Percentiles rank a stretch among this genome's conserved stretches.
phyloP scores from a whole-genome alignment of 2,329 filamentous ascomycete genomes.

The Curvularia sp. region DNA sequence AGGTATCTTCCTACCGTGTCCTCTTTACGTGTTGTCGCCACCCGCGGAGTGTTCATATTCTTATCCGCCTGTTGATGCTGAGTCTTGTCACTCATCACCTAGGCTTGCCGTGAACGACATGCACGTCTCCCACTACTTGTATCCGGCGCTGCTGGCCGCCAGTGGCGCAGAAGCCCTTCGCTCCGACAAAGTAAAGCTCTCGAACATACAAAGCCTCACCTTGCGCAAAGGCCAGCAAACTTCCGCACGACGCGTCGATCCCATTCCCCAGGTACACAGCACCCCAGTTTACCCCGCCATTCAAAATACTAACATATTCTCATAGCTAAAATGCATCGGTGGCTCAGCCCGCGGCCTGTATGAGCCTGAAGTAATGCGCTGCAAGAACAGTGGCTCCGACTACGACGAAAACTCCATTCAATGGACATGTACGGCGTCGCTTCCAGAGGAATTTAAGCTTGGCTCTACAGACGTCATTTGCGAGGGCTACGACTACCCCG shows the following conservation, averaged over 20 bases:
- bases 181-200: conserved; percentile 63
- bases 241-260: conserved; percentile 74
- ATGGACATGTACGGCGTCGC: conserved; percentile 81
- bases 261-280: conserved; percentile 67
- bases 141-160: conserved; percentile 42
- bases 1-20: conserved; percentile 34
- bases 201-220: conserved; percentile 78
- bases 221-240: conserved; percentile 74
- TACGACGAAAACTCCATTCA: conserved; percentile 86
- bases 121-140: conserved; percentile 42
- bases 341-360: conserved; percentile 68
- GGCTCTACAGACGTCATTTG: conserved; percentile 90
- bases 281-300: neutral
- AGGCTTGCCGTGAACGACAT: conserved; percentile 27
- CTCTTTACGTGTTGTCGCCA: conserved; percentile 34
- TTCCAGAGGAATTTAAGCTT: conserved; percentile 72
- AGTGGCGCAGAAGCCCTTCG: conserved; percentile 43
- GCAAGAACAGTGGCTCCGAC: conserved; percentile 81
- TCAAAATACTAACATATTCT: conserved; percentile 16
- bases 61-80: neutral
- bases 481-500: conserved; percentile 79
- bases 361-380: conserved; percentile 82
- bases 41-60: conserved; percentile 12
- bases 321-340: conserved; percentile 75
- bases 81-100: neutral